These are phyloP conservation scores for Drechslerella stenobrocha DNA, from an alignment of 2,329 filamentous ascomycete species.

Conservation along the genomic window DNA sequence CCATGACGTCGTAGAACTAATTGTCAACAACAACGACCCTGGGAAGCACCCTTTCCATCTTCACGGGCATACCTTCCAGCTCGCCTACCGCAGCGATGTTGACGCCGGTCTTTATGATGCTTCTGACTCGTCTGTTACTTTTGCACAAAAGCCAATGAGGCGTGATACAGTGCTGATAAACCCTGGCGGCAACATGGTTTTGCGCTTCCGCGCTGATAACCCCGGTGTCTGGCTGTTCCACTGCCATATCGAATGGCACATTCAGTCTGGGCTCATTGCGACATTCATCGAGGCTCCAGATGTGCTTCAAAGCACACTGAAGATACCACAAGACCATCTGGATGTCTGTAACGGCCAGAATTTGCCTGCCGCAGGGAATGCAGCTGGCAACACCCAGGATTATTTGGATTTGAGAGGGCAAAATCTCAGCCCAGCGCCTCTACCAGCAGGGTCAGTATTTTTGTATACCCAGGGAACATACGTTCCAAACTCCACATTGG, in stretches of 20 bases:
- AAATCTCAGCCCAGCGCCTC: constrained; percentile 61
- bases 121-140: constrained; percentile 58
- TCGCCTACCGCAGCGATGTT: constrained; percentile 65
- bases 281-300: constrained; percentile 68
- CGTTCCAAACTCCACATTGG: too few relatives aligned
- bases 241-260: constrained; percentile 75
- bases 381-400: constrained; percentile 70
- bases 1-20: constrained; percentile 56
- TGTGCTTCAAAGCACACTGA: constrained; percentile 64
- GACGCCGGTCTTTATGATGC: constrained; percentile 63
- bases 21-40: constrained; percentile 58
- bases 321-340: constrained; percentile 66
- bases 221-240: constrained; percentile 62
- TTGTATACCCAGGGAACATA: neutral
- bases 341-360: constrained; percentile 59
- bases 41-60: constrained; percentile 60
- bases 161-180: constrained; percentile 70
- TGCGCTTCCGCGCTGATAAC: constrained; percentile 70
- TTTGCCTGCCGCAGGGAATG: constrained; percentile 67
- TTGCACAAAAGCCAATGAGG: constrained; percentile 65
- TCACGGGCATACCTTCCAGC: constrained; percentile 68
- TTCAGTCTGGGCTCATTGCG: constrained; percentile 67
- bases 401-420: constrained; percentile 67
- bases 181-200: constrained; percentile 68
- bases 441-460: constrained; percentile 65